Conservation (phyloP, 257 asterid species). For the Scutellaria baicalensis region DNA sequence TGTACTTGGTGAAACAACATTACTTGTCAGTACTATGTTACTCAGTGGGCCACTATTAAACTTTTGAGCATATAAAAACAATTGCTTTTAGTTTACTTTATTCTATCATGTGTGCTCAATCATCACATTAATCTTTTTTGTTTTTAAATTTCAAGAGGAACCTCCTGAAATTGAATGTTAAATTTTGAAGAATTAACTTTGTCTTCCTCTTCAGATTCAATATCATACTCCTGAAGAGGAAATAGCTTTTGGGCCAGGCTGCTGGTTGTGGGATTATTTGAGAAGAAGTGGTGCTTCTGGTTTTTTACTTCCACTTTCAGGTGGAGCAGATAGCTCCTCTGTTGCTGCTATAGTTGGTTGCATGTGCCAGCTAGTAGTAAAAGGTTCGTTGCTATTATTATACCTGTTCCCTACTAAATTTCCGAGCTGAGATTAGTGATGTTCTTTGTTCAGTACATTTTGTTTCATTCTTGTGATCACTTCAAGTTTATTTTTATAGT, state of each 20-base stretch:
- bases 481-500: neutral
- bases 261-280: conserved; percentile 98
- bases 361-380: conserved; percentile 93
- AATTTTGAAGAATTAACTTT: neutral
- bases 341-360: conserved; percentile 97
- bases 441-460: neutral
- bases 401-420: neutral
- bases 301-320: conserved; percentile 94
- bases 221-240: conserved; percentile 95
- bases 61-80: neutral
- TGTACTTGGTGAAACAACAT: neutral
- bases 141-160: neutral
- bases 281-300: conserved; percentile 98
- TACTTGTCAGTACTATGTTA: neutral
- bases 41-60: neutral
- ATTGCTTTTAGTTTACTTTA: neutral
- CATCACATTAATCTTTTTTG: neutral
- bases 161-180: neutral
- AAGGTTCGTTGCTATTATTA: conserved; percentile 43
- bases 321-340: conserved; percentile 95
- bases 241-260: conserved; percentile 92
- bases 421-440: conserved; percentile 5
- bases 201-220: conserved; percentile 45
- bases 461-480: neutral
- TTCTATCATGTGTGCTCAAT: neutral